These are phyloP conservation scores for Lodderomyces oxycetoniae DNA, from an alignment of 1,139 yeast species.

Conservation along the genomic window DNA sequence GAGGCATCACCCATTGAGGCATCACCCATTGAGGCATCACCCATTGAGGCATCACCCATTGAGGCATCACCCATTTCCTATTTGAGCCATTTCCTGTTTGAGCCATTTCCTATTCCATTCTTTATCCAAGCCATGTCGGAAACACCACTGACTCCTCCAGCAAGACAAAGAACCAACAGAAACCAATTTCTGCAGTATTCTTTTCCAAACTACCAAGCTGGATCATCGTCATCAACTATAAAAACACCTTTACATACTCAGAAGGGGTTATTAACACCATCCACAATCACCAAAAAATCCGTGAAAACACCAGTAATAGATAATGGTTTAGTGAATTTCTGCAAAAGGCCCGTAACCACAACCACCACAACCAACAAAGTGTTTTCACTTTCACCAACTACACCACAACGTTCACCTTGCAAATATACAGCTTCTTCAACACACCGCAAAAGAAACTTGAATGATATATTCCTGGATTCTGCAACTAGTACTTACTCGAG, in stretches of 20 bases:
- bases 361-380: neutral
- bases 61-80: too few relatives aligned
- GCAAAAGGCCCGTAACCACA: constrained; percentile 2
- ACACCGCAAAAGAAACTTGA: constrained; percentile 3
- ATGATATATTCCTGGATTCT: constrained; percentile 13
- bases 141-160: constrained; percentile 1
- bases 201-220: neutral
- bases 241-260: neutral
- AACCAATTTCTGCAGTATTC: neutral
- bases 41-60: too few relatives aligned
- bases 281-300: neutral
- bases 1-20: too few relatives aligned
- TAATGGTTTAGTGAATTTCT: neutral
- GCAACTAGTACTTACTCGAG: constrained; percentile 2
- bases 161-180: neutral
- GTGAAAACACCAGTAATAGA: neutral
- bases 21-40: too few relatives aligned
- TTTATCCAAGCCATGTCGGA: too few relatives aligned
- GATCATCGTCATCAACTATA: neutral
- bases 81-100: too few relatives aligned
- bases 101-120: too few relatives aligned
- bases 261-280: constrained; percentile 3
- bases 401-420: constrained; percentile 31
- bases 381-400: constrained; percentile 27
- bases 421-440: neutral